These are phyloP conservation scores for Suillus weaverae DNA, from an alignment of 768 basidiomycete species.

Conservation along the genomic window DNA sequence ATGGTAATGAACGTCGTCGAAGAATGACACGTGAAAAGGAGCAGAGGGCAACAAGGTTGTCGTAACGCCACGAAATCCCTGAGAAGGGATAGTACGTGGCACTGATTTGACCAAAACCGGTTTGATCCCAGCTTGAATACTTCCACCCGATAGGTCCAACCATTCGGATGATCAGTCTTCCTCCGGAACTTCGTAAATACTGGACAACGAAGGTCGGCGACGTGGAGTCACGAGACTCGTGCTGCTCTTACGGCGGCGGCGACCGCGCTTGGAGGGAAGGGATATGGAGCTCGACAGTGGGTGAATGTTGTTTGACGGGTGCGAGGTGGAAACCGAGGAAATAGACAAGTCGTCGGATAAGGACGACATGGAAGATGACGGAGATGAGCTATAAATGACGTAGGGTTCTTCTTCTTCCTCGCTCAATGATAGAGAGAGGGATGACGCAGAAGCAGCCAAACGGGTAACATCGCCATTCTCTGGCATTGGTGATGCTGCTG, in stretches of 20 bases:
- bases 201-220: constrained; percentile 32
- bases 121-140: constrained; percentile 8
- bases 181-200: constrained; percentile 34
- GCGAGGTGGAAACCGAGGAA: constrained; percentile 22
- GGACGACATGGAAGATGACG: constrained; percentile 32
- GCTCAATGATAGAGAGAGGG: constrained; percentile 26
- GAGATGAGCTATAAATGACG: constrained; percentile 35
- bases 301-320: constrained; percentile 16
- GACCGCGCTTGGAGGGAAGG: constrained; percentile 11
- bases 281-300: constrained; percentile 13
- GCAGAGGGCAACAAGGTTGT: not conserved
- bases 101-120: constrained; percentile 8
- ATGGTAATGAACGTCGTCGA: not conserved
- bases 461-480: not conserved
- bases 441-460: constrained; percentile 11
- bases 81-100: not conserved
- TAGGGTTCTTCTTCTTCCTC: constrained; percentile 34
- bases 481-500: not conserved
- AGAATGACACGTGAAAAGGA: not conserved
- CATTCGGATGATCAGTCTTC: constrained; percentile 23
- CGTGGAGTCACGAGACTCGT: constrained; percentile 32
- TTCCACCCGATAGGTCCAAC: not conserved
- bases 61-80: not conserved
- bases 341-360: constrained; percentile 27
- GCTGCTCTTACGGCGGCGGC: constrained; percentile 32